phyloP scores from a whole-genome alignment of 2,329 filamentous ascomycete genomes.

The Aspergillus alliaceus region DNA sequence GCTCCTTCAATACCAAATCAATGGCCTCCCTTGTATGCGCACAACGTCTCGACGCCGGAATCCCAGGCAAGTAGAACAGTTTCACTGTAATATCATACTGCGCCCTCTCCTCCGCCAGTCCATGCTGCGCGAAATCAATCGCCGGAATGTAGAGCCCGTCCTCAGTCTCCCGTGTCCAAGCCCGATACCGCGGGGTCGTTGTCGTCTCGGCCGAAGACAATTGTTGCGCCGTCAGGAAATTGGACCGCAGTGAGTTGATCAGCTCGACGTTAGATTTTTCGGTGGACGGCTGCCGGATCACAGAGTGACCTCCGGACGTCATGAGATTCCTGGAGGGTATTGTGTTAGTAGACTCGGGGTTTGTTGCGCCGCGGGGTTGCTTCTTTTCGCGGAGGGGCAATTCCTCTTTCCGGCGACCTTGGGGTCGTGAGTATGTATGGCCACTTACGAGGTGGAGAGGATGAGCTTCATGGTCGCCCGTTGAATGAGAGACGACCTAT shows the following conservation, averaged over 20 bases:
- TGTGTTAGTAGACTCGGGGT: conserved; percentile 7
- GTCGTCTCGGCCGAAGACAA: conserved; percentile 41
- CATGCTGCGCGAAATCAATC: conserved; percentile 69
- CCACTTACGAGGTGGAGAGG: conserved; percentile 77
- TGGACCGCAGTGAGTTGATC: conserved; percentile 80
- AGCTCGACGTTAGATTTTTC: conserved; percentile 92
- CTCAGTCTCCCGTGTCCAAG: conserved; percentile 69
- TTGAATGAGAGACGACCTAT: not conserved
- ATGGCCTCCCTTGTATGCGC: conserved; percentile 76
- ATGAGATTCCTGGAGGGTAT: conserved; percentile 69
- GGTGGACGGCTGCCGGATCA: conserved; percentile 74
- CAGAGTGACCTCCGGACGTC: conserved; percentile 74
- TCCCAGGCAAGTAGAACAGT: conserved; percentile 82
- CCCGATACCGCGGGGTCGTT: conserved; percentile 30
- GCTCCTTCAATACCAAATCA: conserved; percentile 73
- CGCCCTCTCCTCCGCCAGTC: conserved; percentile 74
- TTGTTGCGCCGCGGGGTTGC: not conserved
- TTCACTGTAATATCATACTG: conserved; percentile 96
- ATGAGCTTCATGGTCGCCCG: conserved; percentile 71
- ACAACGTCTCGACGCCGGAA: conserved; percentile 64
- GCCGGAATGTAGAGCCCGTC: conserved; percentile 72
- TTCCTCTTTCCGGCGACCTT: not conserved
- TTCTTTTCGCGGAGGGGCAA: not conserved
- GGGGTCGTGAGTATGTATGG: not conserved
- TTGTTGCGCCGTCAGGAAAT: conserved; percentile 73